Conservation (phyloP, 2,329 filamentous ascomycete genomes). For the Pezicula neosporulosa region DNA sequence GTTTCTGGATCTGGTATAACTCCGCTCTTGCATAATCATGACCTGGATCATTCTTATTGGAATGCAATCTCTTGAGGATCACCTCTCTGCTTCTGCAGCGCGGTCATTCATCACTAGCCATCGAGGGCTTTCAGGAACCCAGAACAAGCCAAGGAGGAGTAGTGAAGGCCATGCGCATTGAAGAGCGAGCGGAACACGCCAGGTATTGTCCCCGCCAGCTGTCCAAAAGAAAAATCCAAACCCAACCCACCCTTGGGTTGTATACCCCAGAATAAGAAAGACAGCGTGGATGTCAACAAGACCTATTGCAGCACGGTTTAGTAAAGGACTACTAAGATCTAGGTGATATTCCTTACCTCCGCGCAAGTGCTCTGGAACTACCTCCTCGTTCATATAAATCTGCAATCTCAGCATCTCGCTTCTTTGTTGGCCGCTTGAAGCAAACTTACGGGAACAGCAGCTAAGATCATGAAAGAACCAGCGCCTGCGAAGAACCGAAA, state of each 20-base stretch:
- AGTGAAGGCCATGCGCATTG: slow-evolving; percentile 12
- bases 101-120: slow-evolving; percentile 63
- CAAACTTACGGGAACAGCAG: slow-evolving; percentile 9
- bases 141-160: slow-evolving; percentile 19
- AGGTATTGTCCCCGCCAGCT: slow-evolving; percentile 18
- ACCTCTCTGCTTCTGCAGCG: slow-evolving; percentile 50
- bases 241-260: slow-evolving; percentile 12
- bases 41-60: neutral
- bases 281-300: slow-evolving; percentile 28
- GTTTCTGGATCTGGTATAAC: slow-evolving; percentile 9
- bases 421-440: neutral
- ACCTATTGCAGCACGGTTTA: neutral
- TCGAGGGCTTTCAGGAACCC: slow-evolving; percentile 65
- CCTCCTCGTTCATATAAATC: slow-evolving; percentile 17
- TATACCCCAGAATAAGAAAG: slow-evolving; percentile 23
- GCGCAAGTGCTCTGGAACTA: slow-evolving; percentile 19
- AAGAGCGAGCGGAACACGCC: slow-evolving; percentile 20
- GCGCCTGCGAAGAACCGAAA: slow-evolving; percentile 10
- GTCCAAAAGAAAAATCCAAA: slow-evolving; percentile 18
- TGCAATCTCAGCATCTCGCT: neutral
- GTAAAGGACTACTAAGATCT: too few relatives aligned
- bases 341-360: slow-evolving; percentile 1
- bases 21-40: slow-evolving; percentile 2
- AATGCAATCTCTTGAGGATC: slow-evolving; percentile 34
- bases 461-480: slow-evolving; percentile 8